Percentiles rank a stretch among this genome's conserved stretches.
phyloP scores from a whole-genome alignment of 139 green algal genomes.

The Tetratostichococcus sp. region DNA sequence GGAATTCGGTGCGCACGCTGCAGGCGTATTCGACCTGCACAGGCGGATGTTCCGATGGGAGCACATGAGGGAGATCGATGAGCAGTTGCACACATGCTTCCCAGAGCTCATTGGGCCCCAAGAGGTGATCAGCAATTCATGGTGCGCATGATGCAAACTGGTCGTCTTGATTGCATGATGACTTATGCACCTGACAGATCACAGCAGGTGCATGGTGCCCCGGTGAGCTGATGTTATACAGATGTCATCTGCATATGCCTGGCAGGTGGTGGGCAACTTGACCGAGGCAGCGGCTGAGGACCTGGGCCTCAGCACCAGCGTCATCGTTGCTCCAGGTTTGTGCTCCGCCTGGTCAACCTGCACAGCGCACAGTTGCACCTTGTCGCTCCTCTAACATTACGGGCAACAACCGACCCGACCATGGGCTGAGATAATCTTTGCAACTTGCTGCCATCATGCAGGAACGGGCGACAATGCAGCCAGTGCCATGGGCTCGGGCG shows the following conservation, averaged over 20 bases:
- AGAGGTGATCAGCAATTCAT: slow-evolving; percentile 27
- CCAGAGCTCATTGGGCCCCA: slow-evolving; percentile 51
- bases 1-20: not conserved
- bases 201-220: too few species aligned
- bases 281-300: slow-evolving; percentile 35
- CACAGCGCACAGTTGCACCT: too few species aligned
- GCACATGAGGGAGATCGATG: slow-evolving; percentile 43
- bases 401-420: too few species aligned
- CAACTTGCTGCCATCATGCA: too few species aligned
- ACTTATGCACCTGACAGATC: too few species aligned
- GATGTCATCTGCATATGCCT: too few species aligned
- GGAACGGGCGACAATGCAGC: slow-evolving; percentile 35
- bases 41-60: slow-evolving; percentile 37
- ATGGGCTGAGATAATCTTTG: too few species aligned
- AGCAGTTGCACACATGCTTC: slow-evolving; percentile 35
- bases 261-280: slow-evolving; percentile 56
- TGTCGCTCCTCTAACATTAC: too few species aligned
- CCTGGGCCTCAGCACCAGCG: slow-evolving; percentile 46
- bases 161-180: not conserved
- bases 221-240: too few species aligned
- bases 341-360: too few species aligned
- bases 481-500: slow-evolving; percentile 22
- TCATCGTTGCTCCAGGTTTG: slow-evolving; percentile 59
- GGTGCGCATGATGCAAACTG: not conserved
- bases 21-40: slow-evolving; percentile 54